Evolutionary conservation across 257 asterid genomes (phyloP).

Genomic region (Solanum verrucosum): DNA sequence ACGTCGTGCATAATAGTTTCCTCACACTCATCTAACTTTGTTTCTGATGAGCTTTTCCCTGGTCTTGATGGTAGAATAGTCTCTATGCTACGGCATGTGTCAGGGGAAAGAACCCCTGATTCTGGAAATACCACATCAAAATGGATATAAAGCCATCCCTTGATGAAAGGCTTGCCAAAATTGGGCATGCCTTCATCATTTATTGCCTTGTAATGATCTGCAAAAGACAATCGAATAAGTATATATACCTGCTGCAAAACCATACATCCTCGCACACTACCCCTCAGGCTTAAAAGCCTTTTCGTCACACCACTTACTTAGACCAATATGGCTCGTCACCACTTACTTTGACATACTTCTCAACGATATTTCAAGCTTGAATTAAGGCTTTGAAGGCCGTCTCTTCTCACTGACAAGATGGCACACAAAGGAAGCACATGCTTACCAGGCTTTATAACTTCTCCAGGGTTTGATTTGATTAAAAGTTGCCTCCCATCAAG

Average conservation of each 20-base stretch:
- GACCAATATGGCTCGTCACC: background rate
- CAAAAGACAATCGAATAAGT: background rate
- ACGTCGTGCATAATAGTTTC: conserved; percentile 16
- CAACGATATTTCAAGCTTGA: background rate
- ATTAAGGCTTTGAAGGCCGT: background rate
- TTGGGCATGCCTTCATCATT: conserved; percentile 32
- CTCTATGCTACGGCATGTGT: background rate
- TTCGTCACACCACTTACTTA: background rate
- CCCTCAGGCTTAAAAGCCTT: background rate
- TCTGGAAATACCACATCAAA: conserved; percentile 27
- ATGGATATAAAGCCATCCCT: conserved; percentile 28
- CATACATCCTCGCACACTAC: background rate
- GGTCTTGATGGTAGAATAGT: background rate
- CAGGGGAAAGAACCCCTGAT: conserved; percentile 12
- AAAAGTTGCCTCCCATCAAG: conserved; percentile 26
- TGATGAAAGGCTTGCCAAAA: conserved; percentile 20
- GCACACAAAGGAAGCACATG: background rate
- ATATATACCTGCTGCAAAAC: background rate
- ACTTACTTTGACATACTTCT: background rate
- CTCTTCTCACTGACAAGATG: background rate
- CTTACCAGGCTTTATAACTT: conserved; percentile 28
- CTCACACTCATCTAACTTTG: conserved; percentile 15
- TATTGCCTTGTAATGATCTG: conserved; percentile 32
- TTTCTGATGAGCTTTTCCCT: background rate
- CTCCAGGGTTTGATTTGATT: conserved; percentile 25